Evolutionary conservation across 2,329 filamentous ascomycete genomes (phyloP).

Genomic region (Xylariaceae sp.): DNA sequence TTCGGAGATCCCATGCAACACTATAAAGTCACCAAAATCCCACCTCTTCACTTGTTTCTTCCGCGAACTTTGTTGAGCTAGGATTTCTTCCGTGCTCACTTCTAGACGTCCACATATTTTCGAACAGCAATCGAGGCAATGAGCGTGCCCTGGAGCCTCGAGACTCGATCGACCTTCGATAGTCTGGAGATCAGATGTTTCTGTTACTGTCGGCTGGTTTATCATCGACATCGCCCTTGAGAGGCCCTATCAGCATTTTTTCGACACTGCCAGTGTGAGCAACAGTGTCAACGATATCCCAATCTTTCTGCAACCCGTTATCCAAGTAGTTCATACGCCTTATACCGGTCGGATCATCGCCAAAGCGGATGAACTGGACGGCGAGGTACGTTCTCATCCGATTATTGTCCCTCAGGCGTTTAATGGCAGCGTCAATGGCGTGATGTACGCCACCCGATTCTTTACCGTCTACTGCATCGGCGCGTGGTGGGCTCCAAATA

Average conservation of each 20-base stretch:
- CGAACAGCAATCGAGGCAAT: too few relatives aligned
- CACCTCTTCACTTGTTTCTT: too few relatives aligned
- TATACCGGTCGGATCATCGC: neutral
- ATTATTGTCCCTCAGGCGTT: neutral
- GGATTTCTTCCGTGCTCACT: too few relatives aligned
- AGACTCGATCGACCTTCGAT: too few relatives aligned
- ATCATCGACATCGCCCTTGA: too few relatives aligned
- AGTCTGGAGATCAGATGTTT: too few relatives aligned
- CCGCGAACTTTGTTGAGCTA: too few relatives aligned
- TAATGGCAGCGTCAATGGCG: constrained; percentile 1
- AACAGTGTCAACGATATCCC: neutral
- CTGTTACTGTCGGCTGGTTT: too few relatives aligned
- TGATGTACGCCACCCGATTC: constrained; percentile 7
- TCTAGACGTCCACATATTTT: too few relatives aligned
- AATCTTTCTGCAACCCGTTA: neutral
- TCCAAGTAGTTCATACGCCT: neutral
- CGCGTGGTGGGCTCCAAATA: neutral
- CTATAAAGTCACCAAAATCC: too few relatives aligned
- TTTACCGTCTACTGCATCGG: neutral
- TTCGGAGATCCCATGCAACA: too few relatives aligned
- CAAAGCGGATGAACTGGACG: constrained; percentile 7
- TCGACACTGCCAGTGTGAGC: neutral
- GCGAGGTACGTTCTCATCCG: neutral
- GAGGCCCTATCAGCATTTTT: neutral
- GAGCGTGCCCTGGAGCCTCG: too few relatives aligned